A percentile compares a stretch with the other conserved stretches of the same genome.
phyloP scores from a whole-genome alignment of 805 yeast species.

The Saturnispora ahearnii region DNA sequence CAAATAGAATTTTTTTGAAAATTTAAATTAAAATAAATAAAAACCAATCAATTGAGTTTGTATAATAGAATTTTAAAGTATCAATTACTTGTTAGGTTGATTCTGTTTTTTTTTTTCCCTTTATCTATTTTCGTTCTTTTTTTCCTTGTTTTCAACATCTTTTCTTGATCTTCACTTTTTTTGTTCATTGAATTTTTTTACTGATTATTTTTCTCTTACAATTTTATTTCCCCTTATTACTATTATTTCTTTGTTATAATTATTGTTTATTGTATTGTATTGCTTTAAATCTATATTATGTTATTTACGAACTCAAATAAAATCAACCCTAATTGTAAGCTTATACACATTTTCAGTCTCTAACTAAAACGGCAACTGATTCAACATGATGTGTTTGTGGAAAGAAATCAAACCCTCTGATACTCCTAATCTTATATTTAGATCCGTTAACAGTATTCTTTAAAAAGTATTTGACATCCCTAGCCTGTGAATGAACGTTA shows the following conservation, averaged over 20 bases:
- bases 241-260: neutral
- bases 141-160: neutral
- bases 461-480: slow-evolving; percentile 81
- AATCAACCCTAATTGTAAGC: too few relatives aligned
- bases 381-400: slow-evolving; percentile 56
- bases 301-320: neutral
- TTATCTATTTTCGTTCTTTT: neutral
- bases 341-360: neutral
- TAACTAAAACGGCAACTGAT: slow-evolving; percentile 38
- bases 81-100: neutral
- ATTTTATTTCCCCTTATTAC: neutral
- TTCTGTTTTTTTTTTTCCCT: too few relatives aligned
- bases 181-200: neutral
- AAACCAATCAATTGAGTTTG: too few relatives aligned
- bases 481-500: slow-evolving; percentile 95
- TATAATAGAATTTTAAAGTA: neutral
- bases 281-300: slow-evolving; percentile 1
- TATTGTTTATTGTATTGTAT: neutral
- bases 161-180: too few relatives aligned
- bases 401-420: slow-evolving; percentile 93
- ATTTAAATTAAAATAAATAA: neutral
- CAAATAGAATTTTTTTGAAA: neutral
- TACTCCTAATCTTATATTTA: slow-evolving; percentile 63
- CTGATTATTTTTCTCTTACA: neutral
- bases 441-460: slow-evolving; percentile 54